A percentile compares a stretch with the other conserved stretches of the same genome.
Conservation (phyloP, 2,329 filamentous ascomycete species). For the Leptographium procerum region DNA sequence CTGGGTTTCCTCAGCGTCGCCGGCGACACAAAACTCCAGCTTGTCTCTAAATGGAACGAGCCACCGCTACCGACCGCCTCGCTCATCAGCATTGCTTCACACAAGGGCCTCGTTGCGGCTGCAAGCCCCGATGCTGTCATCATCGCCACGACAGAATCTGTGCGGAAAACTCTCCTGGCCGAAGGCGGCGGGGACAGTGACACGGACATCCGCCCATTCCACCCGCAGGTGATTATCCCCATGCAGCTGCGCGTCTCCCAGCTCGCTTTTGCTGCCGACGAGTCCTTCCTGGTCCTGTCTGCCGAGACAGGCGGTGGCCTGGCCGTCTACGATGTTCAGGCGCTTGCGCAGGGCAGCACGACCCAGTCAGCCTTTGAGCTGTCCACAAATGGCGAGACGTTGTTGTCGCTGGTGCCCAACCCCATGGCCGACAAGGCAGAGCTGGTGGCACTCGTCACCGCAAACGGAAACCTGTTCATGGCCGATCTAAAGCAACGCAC, state of each 20-base stretch:
- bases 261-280: conserved; percentile 82
- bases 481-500: conserved; percentile 62
- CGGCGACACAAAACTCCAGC: conserved; percentile 70
- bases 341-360: conserved; percentile 38
- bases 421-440: conserved; percentile 62
- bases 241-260: conserved; percentile 73
- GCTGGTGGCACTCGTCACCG: conserved; percentile 70
- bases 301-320: conserved; percentile 73
- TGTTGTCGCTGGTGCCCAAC: conserved; percentile 71
- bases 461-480: conserved; percentile 70
- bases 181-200: conserved; percentile 33
- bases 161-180: conserved; percentile 62
- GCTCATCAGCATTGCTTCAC: conserved; percentile 72
- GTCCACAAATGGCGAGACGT: conserved; percentile 58
- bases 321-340: conserved; percentile 67
- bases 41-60: conserved; percentile 68
- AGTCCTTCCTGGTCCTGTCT: conserved; percentile 71
- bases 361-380: conserved; percentile 58
- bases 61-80: conserved; percentile 68
- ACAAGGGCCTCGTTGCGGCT: conserved; percentile 71
- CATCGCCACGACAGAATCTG: conserved; percentile 63
- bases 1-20: conserved; percentile 73
- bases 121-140: conserved; percentile 72
- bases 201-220: conserved; percentile 56
- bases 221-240: conserved; percentile 60